Conservation (phyloP, 1,284 basidiomycete species). For the Melampsora larici-populina region DNA sequence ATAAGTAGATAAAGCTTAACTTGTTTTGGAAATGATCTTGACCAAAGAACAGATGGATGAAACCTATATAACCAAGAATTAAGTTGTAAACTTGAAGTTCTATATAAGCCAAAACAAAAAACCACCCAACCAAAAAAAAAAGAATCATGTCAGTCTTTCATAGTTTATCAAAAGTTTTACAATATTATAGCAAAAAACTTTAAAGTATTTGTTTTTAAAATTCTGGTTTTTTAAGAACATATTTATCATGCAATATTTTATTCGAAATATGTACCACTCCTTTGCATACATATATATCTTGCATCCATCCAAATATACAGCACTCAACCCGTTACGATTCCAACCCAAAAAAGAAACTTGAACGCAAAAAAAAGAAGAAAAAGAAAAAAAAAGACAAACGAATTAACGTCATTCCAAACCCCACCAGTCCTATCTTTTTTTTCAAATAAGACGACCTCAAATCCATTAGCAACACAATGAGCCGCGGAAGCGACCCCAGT, state of each 20-base stretch:
- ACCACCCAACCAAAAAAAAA: background rate
- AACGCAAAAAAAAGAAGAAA: background rate
- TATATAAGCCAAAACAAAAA: background rate
- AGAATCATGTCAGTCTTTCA: background rate
- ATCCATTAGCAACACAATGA: conserved; percentile 29
- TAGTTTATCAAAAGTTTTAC: no score
- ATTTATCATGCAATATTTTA: background rate
- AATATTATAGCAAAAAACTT: no score
- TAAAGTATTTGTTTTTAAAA: no score
- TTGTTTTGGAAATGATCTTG: conserved; percentile 16
- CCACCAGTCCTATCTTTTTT: conserved; percentile 13
- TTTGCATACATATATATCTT: no score
- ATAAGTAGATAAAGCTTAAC: background rate
- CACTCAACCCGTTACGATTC: no score
- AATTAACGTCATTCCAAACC: conserved; percentile 34
- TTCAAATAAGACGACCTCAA: conserved; percentile 36
- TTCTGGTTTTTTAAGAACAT: no score
- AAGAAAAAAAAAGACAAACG: conserved; percentile 11
- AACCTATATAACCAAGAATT: conserved; percentile 38
- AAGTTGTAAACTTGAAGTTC: conserved; percentile 33
- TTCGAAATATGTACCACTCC: no score
- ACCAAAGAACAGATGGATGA: conserved; percentile 42
- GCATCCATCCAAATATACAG: no score
- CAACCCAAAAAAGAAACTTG: no score
- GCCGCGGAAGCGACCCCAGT: conserved; percentile 37